Evolutionary conservation across 305 asterid species (phyloP).

Genomic region (Ajuga reptans): DNA sequence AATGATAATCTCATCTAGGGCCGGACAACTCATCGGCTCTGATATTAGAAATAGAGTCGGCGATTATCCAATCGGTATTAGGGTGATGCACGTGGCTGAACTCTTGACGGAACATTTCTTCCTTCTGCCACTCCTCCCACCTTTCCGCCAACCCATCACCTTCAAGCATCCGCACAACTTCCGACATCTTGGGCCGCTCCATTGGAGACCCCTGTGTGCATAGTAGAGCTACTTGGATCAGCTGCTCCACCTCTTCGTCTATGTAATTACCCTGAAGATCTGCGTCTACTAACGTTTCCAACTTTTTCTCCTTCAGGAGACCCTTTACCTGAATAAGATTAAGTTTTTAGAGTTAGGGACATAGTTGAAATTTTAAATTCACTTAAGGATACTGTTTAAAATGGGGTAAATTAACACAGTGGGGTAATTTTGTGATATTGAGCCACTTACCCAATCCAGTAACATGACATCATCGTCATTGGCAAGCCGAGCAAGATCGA

Average conservation of each 20-base stretch:
- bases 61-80: constrained; percentile 46
- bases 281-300: constrained; percentile 65
- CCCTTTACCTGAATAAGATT: constrained; percentile 58
- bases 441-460: constrained; percentile 58
- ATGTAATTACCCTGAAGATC: constrained; percentile 67
- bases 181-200: constrained; percentile 85
- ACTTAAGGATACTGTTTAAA: no score
- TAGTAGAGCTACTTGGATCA: constrained; percentile 75
- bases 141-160: constrained; percentile 81
- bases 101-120: constrained; percentile 70
- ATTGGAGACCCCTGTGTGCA: constrained; percentile 62
- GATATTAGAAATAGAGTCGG: constrained; percentile 40
- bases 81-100: constrained; percentile 42
- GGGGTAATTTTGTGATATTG: not conserved
- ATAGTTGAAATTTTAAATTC: no score
- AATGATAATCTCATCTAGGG: constrained; percentile 36
- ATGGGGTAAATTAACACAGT: no score
- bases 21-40: constrained; percentile 54
- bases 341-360: no score
- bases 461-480: constrained; percentile 69
- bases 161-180: constrained; percentile 77
- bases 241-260: constrained; percentile 68
- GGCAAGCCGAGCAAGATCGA: constrained; percentile 70
- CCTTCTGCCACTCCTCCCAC: constrained; percentile 91
- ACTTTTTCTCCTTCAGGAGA: constrained; percentile 65